Evolutionary conservation across 2,329 filamentous ascomycete species (phyloP).

Genomic region (Pyrenophora graminea): DNA sequence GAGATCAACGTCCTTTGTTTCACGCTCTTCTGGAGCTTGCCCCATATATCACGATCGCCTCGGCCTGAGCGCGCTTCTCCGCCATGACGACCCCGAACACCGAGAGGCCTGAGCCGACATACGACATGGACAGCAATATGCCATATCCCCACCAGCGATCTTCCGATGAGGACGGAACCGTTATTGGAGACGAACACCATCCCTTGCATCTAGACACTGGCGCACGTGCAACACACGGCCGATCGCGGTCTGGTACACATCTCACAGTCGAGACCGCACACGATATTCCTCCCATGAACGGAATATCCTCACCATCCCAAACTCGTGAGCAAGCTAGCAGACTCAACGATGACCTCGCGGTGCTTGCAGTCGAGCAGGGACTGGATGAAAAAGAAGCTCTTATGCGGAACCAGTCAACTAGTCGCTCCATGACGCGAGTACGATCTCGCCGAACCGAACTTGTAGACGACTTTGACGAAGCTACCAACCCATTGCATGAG

Average conservation of each 20-base stretch:
- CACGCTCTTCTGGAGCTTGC: not conserved
- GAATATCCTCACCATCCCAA: constrained; percentile 57
- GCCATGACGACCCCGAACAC: constrained; percentile 43
- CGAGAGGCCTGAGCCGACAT: constrained; percentile 45
- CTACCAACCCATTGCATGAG: constrained; percentile 71
- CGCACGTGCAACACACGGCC: constrained; percentile 12
- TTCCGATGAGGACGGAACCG: constrained; percentile 47
- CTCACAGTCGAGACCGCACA: constrained; percentile 56
- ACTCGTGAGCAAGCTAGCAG: constrained; percentile 63
- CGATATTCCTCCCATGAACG: constrained; percentile 29
- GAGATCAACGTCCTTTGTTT: not conserved
- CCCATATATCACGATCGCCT: not conserved
- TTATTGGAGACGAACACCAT: constrained; percentile 41
- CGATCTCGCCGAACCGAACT: constrained; percentile 60
- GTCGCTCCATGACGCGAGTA: constrained; percentile 55
- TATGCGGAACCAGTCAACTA: constrained; percentile 41
- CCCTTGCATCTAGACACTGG: constrained; percentile 17
- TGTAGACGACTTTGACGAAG: constrained; percentile 68
- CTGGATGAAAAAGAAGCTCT: constrained; percentile 53
- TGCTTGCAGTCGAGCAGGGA: constrained; percentile 68
- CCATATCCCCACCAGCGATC: constrained; percentile 35
- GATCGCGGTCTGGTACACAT: constrained; percentile 47
- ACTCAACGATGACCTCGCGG: constrained; percentile 67
- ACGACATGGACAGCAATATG: constrained; percentile 38
- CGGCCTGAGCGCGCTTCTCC: constrained; percentile 9